Evolutionary conservation across 2,329 filamentous ascomycete genomes (phyloP).

Genomic region (Penicillium sp.): DNA sequence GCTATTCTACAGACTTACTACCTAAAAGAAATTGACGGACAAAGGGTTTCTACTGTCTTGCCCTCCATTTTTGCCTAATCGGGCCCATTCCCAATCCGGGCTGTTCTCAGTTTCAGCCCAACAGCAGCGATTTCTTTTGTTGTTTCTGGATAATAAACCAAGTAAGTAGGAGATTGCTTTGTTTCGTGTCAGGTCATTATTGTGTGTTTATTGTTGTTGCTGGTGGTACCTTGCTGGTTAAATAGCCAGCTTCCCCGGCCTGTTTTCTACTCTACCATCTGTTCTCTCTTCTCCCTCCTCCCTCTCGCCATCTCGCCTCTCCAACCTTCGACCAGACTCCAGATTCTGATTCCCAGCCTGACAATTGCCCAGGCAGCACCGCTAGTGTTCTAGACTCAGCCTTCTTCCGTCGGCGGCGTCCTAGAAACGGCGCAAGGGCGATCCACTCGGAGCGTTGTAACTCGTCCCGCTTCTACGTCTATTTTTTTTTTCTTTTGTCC

Average conservation of each 20-base stretch:
- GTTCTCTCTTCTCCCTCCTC: background rate
- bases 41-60: background rate
- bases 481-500: background rate
- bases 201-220: background rate
- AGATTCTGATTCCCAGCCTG: too few relatives aligned
- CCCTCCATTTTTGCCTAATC: background rate
- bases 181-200: background rate
- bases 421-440: background rate
- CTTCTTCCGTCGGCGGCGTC: background rate
- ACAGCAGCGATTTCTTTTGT: background rate
- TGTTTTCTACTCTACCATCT: background rate
- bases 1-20: too few relatives aligned
- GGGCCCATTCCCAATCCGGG: background rate
- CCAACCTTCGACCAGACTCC: background rate
- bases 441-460: background rate
- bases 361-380: too few relatives aligned
- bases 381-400: background rate
- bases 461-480: background rate
- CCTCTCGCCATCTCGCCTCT: background rate
- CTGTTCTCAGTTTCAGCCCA: background rate
- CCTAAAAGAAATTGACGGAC: background rate
- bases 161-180: background rate
- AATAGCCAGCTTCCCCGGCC: background rate
- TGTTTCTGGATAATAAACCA: background rate
- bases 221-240: background rate